Evolutionary conservation across 2,329 filamentous ascomycete genomes (phyloP).

Genomic region (Coniochaeta sp.): DNA sequence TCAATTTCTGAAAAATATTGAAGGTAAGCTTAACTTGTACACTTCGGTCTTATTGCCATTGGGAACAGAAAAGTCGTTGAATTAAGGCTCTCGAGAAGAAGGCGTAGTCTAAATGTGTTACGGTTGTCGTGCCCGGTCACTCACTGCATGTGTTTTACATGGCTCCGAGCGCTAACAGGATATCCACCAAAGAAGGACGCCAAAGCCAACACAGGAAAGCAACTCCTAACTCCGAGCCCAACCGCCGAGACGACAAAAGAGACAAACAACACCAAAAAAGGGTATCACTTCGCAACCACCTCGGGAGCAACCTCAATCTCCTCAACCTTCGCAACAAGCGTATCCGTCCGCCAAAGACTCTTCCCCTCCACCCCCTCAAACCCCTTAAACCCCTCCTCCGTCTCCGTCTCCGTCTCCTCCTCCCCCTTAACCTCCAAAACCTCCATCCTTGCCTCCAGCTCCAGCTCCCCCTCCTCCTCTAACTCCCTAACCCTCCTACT

Average conservation of each 20-base stretch:
- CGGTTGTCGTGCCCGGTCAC: too few relatives aligned
- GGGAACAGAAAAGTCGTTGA: too few relatives aligned
- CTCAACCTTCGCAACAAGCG: not conserved
- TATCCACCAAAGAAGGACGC: too few relatives aligned
- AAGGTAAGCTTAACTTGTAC: too few relatives aligned
- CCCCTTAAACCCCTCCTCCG: not conserved
- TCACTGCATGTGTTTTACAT: too few relatives aligned
- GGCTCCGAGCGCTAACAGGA: too few relatives aligned
- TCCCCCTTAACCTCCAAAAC: not conserved
- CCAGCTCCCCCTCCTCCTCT: slow-evolving; percentile 3
- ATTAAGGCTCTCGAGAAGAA: too few relatives aligned
- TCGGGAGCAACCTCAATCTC: not conserved
- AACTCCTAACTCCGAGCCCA: not conserved
- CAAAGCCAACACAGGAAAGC: too few relatives aligned
- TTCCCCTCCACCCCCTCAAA: not conserved
- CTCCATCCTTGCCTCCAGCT: not conserved
- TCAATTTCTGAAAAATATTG: too few relatives aligned
- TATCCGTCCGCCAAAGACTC: not conserved
- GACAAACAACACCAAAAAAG: too few relatives aligned
- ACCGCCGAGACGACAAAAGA: not conserved
- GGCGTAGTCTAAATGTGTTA: too few relatives aligned
- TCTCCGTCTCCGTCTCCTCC: not conserved
- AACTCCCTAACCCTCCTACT: slow-evolving; percentile 4
- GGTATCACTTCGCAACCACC: not conserved
- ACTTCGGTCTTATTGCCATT: too few relatives aligned